Evolutionary conservation across 495 filamentous ascomycete genomes (phyloP).

Genomic region (Pseudomonodictys pantanalensis): DNA sequence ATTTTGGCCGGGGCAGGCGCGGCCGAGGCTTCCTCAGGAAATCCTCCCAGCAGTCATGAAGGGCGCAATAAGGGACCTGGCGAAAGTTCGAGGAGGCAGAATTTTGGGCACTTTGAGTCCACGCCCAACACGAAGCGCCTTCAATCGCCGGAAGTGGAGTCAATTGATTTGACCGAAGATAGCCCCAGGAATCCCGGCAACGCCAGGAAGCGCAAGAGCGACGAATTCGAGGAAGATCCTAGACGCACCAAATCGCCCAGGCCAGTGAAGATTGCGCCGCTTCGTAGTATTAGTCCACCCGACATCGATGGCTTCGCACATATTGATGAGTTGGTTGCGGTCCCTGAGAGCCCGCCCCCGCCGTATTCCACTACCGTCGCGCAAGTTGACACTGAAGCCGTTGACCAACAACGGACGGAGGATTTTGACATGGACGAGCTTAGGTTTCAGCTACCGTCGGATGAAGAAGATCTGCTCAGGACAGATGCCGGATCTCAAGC

Average conservation of each 20-base stretch:
- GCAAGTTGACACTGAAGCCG: not conserved
- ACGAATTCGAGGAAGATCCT: slow-evolving; percentile 54
- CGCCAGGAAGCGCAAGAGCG: slow-evolving; percentile 71
- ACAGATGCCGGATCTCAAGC: not conserved
- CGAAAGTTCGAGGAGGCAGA: not conserved
- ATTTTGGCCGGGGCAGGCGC: slow-evolving; percentile 42
- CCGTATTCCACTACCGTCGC: slow-evolving; percentile 26
- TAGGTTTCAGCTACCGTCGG: slow-evolving; percentile 1
- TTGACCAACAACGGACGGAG: not conserved
- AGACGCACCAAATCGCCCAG: slow-evolving; percentile 1
- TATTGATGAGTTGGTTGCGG: slow-evolving; percentile 33
- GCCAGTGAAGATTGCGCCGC: not conserved
- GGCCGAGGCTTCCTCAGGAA: too few relatives aligned
- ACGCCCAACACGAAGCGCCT: not conserved
- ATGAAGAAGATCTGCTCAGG: slow-evolving; percentile 22
- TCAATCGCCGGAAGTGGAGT: slow-evolving; percentile 47
- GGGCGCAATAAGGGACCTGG: too few relatives aligned
- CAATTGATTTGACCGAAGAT: slow-evolving; percentile 71
- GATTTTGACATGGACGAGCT: slow-evolving; percentile 1
- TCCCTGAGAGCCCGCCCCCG: slow-evolving; percentile 31
- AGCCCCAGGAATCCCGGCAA: slow-evolving; percentile 40
- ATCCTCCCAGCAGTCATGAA: too few relatives aligned
- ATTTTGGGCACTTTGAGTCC: not conserved
- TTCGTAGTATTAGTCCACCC: not conserved
- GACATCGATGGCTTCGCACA: slow-evolving; percentile 27